Evolutionary conservation across 805 yeast species (phyloP).

Genomic region (Tetrapisispora fleetii): DNA sequence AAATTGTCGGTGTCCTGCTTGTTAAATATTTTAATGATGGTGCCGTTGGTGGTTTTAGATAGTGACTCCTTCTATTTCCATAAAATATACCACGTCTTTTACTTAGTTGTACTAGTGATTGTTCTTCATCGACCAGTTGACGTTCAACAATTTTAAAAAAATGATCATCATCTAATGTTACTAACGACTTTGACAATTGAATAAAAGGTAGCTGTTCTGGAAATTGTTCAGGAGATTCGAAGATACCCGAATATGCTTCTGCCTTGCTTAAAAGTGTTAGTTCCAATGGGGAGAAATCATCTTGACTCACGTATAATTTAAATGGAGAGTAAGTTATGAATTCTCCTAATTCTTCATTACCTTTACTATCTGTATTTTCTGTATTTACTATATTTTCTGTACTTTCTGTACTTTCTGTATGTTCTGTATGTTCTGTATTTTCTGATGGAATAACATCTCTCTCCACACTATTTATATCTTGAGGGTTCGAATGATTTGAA

Average conservation of each 20-base stretch:
- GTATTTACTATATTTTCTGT: neutral
- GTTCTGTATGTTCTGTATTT: neutral
- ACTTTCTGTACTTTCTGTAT: neutral
- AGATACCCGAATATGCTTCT: slow-evolving; percentile 26
- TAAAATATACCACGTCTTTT: slow-evolving; percentile 37
- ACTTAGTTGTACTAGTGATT: slow-evolving; percentile 26
- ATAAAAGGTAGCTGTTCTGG: slow-evolving; percentile 30
- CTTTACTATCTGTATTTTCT: neutral
- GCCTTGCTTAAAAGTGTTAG: slow-evolving; percentile 28
- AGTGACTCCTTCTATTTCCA: slow-evolving; percentile 45
- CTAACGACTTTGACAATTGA: slow-evolving; percentile 56
- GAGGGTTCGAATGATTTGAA: no score
- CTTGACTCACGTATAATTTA: slow-evolving; percentile 25
- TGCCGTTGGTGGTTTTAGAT: slow-evolving; percentile 81
- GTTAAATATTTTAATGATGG: slow-evolving; percentile 77
- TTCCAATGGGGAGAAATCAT: slow-evolving; percentile 28
- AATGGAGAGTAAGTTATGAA: slow-evolving; percentile 18
- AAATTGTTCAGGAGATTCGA: slow-evolving; percentile 15
- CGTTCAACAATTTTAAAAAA: slow-evolving; percentile 49
- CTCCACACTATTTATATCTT: no score
- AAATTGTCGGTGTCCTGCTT: slow-evolving; percentile 80
- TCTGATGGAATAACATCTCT: no score
- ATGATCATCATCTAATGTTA: slow-evolving; percentile 53
- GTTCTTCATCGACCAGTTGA: slow-evolving; percentile 37
- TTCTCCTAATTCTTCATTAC: neutral